A percentile compares a stretch with the other conserved stretches of the same genome.
These are phyloP conservation scores for Dendrothele bispora DNA, from an alignment of 768 basidiomycete species.

Conservation along the genomic window DNA sequence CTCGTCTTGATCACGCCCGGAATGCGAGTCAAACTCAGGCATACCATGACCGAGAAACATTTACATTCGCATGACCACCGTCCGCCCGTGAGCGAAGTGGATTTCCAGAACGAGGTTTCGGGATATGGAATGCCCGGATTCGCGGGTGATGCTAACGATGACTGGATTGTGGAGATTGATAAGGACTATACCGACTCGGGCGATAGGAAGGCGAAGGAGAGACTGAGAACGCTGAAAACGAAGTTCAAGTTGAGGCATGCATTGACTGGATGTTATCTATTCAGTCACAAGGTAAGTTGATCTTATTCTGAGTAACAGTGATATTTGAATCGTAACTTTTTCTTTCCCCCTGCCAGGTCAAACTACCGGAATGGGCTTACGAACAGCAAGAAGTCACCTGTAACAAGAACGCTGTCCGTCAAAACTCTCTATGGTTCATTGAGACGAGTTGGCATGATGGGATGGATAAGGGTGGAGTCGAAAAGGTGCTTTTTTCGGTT, in stretches of 20 bases:
- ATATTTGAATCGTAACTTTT: no score
- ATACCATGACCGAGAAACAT: constrained; percentile 77
- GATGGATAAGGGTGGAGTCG: no score
- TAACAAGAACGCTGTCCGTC: constrained; percentile 92
- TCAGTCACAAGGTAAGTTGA: constrained; percentile 98
- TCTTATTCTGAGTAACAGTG: no score
- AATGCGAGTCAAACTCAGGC: constrained; percentile 77
- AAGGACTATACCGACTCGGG: constrained; percentile 48
- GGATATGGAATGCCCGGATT: constrained; percentile 89
- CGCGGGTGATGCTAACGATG: constrained; percentile 88
- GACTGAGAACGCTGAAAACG: constrained; percentile 78
- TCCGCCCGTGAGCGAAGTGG: constrained; percentile 94
- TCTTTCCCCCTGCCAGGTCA: no score
- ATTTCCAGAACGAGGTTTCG: constrained; percentile 98
- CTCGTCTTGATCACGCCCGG: constrained; percentile 47
- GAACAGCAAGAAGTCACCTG: constrained; percentile 99
- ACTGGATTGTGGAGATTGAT: constrained; percentile 89
- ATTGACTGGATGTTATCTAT: constrained; percentile 92
- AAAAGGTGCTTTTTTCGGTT: no score
- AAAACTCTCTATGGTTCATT: constrained; percentile 91
- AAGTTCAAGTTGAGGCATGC: constrained; percentile 82
- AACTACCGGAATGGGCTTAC: constrained; percentile 95
- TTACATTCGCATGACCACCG: constrained; percentile 95
- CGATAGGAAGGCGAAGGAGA: constrained; percentile 66
- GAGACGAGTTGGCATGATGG: constrained; percentile 86